Base-by-base conservation (phyloP, 306 rosid genomes). In the Trifolium subterraneum region DNA sequence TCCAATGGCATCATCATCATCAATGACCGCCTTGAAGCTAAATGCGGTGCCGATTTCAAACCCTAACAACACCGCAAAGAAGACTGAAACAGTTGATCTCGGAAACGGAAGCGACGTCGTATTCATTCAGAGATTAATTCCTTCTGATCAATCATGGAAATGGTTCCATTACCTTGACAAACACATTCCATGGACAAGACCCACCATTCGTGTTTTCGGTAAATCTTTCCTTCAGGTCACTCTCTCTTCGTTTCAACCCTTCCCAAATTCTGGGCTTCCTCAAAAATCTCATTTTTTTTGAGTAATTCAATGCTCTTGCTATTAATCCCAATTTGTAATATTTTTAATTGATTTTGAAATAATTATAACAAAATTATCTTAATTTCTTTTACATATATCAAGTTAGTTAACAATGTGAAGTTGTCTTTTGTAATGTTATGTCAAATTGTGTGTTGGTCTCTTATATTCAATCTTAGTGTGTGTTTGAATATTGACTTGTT, bases 151-250 rank as follows among this genome's bases (percentile, higher is more conserved):
- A 18, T 87, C 96, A 14, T 93, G 97, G 98, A 71, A 70, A 2
- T 91, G 89, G 89, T 91, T 91, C 81, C 72, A 90, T 82, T 90
- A 83, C 42, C 94, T 94, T 76, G 68, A 90, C 76, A 78, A 74
- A 0, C 64, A 82, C 7, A 87, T 94, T 50, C 93, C 94, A 7
- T 94, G 97, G 98, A 90, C 89, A 72, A 70, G 95, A 79, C 98
- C 98, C 68, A 90, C 91, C 79, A 65, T 91, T 86, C 95, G 88
- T 38, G 98, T 94, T 78, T 90, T 87, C 64, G 97, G 93, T 4
- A 86, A 82, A 64, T 71, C 86, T 11, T 84, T 79, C 86, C 63
- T 90, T 52, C 98, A 91, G 97, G 98, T 80, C 27, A 20, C 55
- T 29, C 9, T 58, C 58, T 54, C 36, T 60, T 25, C 20, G 72